Evolutionary conservation across 345 rosid genomes (phyloP), one percentile per base, ranked within the genome.

Genomic region (Excoecaria cochinchinensis): DNA sequence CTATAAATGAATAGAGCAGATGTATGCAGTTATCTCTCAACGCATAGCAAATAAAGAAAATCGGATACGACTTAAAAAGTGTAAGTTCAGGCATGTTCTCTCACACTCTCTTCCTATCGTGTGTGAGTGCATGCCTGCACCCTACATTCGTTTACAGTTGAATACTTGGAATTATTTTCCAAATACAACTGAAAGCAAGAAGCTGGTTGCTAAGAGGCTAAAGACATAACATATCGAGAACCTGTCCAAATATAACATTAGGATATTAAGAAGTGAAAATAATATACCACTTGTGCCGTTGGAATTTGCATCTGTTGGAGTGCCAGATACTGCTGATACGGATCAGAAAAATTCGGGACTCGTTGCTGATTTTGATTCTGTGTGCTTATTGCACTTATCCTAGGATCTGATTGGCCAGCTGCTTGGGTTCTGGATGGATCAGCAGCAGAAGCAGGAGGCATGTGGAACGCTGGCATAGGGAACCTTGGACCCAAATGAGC

Each of bases 251-350:
- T 13, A 22, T 21, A 38, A 72, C 31, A 68, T 51, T 50, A 68
- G 64, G 63, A 48, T 51, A 16, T 69, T 40, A 9, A 52, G 11
- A 66, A 17, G 57, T 62, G 55, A 51, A 25, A 13, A 19, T 1
- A n/a, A 36, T 70, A 17, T 8, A 36, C 21, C 82, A 92, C 97
- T 91, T 88, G 95, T 73, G 77, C 80, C 74, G 44, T 81, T 61
- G 86, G 90, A 59, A 84, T 50, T 55, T 87, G 97, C 86, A 84
- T 76, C 22, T 81, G 92, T 57, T 82, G 90, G 68, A 87, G 84
- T 72, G 82, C 80, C 48, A 86, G 78, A 71, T 80, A 92, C 74
- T 88, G 97, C 72, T 87, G 95, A 80, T 86, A 91, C 61, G 93
- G 93, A 85, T 95, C 89, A 10, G 77, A 76, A 50, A 86, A 92